Conservation (phyloP, 2,329 filamentous ascomycete species). For the Exophiala bonariae region DNA sequence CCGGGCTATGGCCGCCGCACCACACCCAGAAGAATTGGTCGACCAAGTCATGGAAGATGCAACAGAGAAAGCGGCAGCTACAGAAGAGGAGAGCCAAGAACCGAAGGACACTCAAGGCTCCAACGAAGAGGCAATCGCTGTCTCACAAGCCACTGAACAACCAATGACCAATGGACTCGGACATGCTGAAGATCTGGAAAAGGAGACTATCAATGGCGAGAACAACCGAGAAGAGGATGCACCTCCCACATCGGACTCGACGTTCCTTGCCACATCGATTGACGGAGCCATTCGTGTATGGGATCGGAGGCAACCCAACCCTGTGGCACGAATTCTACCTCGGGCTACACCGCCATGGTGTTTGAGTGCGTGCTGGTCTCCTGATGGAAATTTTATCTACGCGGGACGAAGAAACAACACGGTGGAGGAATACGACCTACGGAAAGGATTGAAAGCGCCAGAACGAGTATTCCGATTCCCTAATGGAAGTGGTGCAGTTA, state of each 20-base stretch:
- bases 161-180: conserved; percentile 41
- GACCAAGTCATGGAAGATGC: conserved; percentile 20
- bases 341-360: conserved; percentile 88
- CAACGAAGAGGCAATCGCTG: conserved; percentile 24
- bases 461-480: conserved; percentile 84
- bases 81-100: conserved; percentile 10
- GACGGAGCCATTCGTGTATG: conserved; percentile 51
- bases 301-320: conserved; percentile 65
- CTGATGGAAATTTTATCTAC: conserved; percentile 93
- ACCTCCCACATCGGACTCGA: conserved; percentile 64
- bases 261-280: conserved; percentile 75
- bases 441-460: conserved; percentile 73
- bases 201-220: conserved; percentile 37
- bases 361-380: conserved; percentile 95
- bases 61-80: conserved; percentile 6
- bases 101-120: conserved; percentile 14
- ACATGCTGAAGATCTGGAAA: conserved; percentile 42
- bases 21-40: conserved; percentile 50
- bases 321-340: conserved; percentile 76
- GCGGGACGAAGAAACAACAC: conserved; percentile 86
- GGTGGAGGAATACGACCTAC: conserved; percentile 90
- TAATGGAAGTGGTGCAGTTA: conserved; percentile 83
- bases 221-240: conserved; percentile 50
- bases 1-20: conserved; percentile 66
- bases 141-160: conserved; percentile 25